Evolutionary conservation across 768 basidiomycete genomes (phyloP), one percentile per base, ranked within the genome.

Genomic region (Boletus tylopilopsis): DNA sequence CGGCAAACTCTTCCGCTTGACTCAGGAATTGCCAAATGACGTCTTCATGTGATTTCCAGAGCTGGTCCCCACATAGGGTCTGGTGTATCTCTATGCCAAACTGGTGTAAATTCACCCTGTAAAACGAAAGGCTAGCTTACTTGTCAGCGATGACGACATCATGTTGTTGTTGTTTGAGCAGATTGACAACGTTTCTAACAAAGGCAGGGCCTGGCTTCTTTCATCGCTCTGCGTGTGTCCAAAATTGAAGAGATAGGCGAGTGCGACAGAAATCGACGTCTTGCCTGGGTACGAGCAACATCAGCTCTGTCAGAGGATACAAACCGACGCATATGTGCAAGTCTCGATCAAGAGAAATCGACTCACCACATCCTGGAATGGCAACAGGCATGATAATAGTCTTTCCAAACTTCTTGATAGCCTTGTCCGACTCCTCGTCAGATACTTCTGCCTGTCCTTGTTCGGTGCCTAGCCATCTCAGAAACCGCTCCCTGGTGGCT

Each of bases 181-280:
- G 74, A 0, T 72, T 63, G 13, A 69, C 61, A 33, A 96, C 87
- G 50, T 90, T 94, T 63, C 74, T 82, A 46, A 90, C 61, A 64
- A 95, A 95, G 3, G 64, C 53, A 0, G 83, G 75, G 1, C 76
- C 91, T 2, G 86, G 45, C 64, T 85, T 92, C 71, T 93, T 97
- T 98, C 91, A 64, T 99, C 96, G 60, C 87, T 91, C 64, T 98
- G 96, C 0, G 90, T 92, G 64, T 98, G 96, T 1, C 78, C 93
- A 51, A 92, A 95, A 0, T 77, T 79, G 60, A 94, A 97, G 3
- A 99, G 76, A 45, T 85, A 76, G 3, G 75, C 57, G 16, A 98
- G 77, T 1, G 91, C 92, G 16, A 97, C 73, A 0, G 89, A 76
- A 12, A 98, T 75, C 0, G 88, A 70, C 0, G 94, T n/a, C n/a